These are phyloP conservation scores for Akanthomyces lecanii DNA, from an alignment of 2,329 filamentous ascomycete species.

Conservation along the genomic window DNA sequence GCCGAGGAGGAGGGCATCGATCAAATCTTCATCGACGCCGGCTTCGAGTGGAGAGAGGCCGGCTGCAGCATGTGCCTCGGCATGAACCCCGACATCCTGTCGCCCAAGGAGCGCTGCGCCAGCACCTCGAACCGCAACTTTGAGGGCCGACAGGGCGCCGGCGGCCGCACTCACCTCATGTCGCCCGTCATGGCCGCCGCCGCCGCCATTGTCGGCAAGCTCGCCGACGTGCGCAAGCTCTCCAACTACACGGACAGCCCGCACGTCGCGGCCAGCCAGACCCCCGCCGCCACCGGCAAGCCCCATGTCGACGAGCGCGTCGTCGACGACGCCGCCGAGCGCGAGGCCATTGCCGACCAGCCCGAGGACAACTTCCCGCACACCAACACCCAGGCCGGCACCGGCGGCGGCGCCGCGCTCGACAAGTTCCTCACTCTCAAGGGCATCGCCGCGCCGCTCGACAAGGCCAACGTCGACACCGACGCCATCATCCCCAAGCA, in stretches of 20 bases:
- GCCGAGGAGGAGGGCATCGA: conserved; percentile 90
- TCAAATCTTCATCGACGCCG: conserved; percentile 85
- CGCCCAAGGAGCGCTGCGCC: conserved; percentile 87
- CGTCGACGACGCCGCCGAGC: conserved; percentile 47
- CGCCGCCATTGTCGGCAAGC: conserved; percentile 82
- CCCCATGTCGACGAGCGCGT: conserved; percentile 51
- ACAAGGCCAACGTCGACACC: conserved; percentile 91
- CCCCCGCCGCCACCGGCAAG: conserved; percentile 34
- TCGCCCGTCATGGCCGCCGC: conserved; percentile 96
- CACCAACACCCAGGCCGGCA: conserved; percentile 56
- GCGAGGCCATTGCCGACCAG: conserved; percentile 51
- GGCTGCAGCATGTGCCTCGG: conserved; percentile 98
- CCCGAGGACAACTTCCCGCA: conserved; percentile 61
- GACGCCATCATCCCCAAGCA: conserved; percentile 99
- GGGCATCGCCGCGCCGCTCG: conserved; percentile 82
- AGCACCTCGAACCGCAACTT: conserved; percentile 97
- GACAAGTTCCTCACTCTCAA: conserved; percentile 80
- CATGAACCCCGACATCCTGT: conserved; percentile 98
- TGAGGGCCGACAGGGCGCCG: conserved; percentile 90
- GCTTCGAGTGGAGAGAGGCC: conserved; percentile 97
- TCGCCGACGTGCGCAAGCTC: conserved; percentile 84
- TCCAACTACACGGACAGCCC: conserved; percentile 56
- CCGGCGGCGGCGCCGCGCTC: conserved; percentile 56
- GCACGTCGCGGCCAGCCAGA: conserved; percentile 53
- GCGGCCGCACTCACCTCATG: conserved; percentile 90